phyloP scores from a whole-genome alignment of 352 stramenopile species.

The Blastocystis sp. region DNA sequence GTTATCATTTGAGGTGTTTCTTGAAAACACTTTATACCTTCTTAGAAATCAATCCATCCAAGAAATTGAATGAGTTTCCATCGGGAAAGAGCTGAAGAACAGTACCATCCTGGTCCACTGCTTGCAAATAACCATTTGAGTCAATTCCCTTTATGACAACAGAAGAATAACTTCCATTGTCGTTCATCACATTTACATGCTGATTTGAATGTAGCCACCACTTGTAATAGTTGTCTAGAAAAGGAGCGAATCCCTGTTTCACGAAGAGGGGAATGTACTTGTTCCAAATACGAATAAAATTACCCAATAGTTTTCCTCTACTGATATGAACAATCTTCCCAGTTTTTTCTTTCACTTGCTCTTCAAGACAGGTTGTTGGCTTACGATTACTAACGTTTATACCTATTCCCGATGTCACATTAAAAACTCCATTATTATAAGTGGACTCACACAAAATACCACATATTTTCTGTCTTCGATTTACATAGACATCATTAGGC shows the following conservation, averaged over 20 bases:
- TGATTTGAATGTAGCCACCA: conserved; percentile 65
- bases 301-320: conserved; percentile 36
- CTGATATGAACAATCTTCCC: not conserved
- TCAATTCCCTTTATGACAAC: conserved; percentile 65
- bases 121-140: conserved; percentile 52
- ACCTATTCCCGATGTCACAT: conserved; percentile 63
- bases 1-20: conserved; percentile 46
- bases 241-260: not conserved
- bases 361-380: conserved; percentile 61
- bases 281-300: conserved; percentile 33
- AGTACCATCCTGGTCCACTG: conserved; percentile 37
- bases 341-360: not conserved
- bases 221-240: conserved; percentile 13
- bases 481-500: conserved; percentile 65
- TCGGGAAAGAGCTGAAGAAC: conserved; percentile 63
- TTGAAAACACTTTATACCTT: conserved; percentile 39
- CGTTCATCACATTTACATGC: conserved; percentile 62
- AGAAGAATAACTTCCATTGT: conserved; percentile 11
- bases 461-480: conserved; percentile 63
- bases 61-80: conserved; percentile 65
- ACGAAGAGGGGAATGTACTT: not conserved
- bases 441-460: conserved; percentile 65
- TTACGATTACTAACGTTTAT: conserved; percentile 59
- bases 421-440: conserved; percentile 19
- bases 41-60: conserved; percentile 65